phyloP scores from a whole-genome alignment of 164 flowering plant species.

The Magnolia kwangsiensis region DNA sequence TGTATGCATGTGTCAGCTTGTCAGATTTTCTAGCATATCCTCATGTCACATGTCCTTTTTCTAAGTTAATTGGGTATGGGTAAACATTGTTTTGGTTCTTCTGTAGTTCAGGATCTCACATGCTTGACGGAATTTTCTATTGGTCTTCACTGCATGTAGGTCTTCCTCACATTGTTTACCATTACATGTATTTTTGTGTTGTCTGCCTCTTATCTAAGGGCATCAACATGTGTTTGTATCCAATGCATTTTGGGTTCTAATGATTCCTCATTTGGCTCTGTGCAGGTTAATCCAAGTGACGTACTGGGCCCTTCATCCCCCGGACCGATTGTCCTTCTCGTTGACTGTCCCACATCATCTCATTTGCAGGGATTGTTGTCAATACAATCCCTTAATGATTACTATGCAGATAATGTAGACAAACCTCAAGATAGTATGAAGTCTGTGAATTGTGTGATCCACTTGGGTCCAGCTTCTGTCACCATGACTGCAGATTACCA shows the following conservation, averaged over 20 bases:
- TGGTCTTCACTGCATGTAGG: not conserved
- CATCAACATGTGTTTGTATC: not conserved
- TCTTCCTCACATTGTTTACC: not conserved
- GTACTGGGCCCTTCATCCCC: conserved; percentile 89
- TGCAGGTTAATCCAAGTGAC: conserved; percentile 90
- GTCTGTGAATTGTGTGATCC: conserved; percentile 74
- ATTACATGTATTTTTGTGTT: not conserved
- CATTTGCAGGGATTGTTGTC: conserved; percentile 59
- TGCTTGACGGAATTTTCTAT: not conserved
- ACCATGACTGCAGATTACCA: conserved; percentile 45
- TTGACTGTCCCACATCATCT: conserved; percentile 81
- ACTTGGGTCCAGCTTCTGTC: conserved; percentile 69
- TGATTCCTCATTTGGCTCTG: conserved; percentile 5
- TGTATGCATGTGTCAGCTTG: no score
- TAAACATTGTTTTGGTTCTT: not conserved
- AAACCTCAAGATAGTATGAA: conserved; percentile 26
- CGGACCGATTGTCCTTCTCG: conserved; percentile 85
- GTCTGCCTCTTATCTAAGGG: not conserved
- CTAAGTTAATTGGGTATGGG: not conserved
- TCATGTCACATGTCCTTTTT: no score
- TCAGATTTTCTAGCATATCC: no score
- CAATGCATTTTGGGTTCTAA: not conserved
- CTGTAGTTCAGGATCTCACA: not conserved
- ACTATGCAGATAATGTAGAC: conserved; percentile 41
- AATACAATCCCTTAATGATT: conserved; percentile 43